Conservation (phyloP, 1,284 basidiomycete genomes). For the Ganoderma leucocontextum region DNA sequence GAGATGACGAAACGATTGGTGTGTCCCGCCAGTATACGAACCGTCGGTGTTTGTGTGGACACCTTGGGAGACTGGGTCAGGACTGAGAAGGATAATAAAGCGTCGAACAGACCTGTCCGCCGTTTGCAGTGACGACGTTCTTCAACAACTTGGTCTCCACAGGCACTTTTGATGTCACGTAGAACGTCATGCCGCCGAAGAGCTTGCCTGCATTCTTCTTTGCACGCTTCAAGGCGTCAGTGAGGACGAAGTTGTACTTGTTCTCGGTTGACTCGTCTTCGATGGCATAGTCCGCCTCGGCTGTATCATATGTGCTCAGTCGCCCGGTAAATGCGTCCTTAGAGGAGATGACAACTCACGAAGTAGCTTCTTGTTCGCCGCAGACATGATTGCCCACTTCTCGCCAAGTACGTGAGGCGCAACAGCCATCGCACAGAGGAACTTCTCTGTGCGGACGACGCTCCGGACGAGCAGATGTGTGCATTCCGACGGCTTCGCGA, state of each 20-base stretch:
- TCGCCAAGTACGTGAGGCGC: slow-evolving; percentile 69
- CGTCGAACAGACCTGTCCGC: slow-evolving; percentile 64
- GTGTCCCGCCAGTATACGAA: slow-evolving; percentile 60
- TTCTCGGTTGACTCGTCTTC: slow-evolving; percentile 67
- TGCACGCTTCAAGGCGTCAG: slow-evolving; percentile 65
- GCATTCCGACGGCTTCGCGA: slow-evolving; percentile 68
- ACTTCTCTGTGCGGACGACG: slow-evolving; percentile 84
- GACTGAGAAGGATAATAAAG: background rate
- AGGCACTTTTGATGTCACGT: slow-evolving; percentile 69
- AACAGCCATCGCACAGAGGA: slow-evolving; percentile 74
- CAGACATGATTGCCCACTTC: slow-evolving; percentile 73
- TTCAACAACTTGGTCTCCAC: slow-evolving; percentile 66
- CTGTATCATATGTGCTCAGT: slow-evolving; percentile 47
- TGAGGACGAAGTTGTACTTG: slow-evolving; percentile 70
- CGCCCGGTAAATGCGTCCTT: background rate
- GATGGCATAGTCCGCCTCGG: slow-evolving; percentile 66
- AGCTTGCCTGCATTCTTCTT: slow-evolving; percentile 58
- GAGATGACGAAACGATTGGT: slow-evolving; percentile 67
- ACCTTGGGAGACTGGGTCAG: slow-evolving; percentile 42
- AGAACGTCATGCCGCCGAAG: slow-evolving; percentile 73
- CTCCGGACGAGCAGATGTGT: slow-evolving; percentile 77
- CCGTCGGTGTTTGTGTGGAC: slow-evolving; percentile 58
- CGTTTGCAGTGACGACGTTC: slow-evolving; percentile 69
- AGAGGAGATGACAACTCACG: slow-evolving; percentile 53
- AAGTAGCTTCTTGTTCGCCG: slow-evolving; percentile 62